phyloP scores from a whole-genome alignment of 331 rosid species.

The Quercus lobata region DNA sequence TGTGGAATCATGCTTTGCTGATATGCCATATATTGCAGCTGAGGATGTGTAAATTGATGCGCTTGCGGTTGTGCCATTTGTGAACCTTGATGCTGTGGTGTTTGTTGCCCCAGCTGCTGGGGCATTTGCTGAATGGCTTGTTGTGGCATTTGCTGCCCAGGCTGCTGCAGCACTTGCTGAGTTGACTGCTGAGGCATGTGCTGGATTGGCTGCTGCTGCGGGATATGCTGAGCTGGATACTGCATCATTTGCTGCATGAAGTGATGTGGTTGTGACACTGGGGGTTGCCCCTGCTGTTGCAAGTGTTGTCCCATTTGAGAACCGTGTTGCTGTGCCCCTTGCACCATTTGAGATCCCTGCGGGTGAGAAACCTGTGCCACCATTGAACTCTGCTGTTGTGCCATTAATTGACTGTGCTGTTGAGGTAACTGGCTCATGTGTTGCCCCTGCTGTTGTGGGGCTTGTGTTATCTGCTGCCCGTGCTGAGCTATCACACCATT shows the following conservation, averaged over 20 bases:
- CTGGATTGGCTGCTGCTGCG: slow-evolving; percentile 33
- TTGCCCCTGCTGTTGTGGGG: slow-evolving; percentile 49
- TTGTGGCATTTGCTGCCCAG: slow-evolving; percentile 56
- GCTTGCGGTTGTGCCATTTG: slow-evolving; percentile 52
- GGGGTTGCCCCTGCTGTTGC: slow-evolving; percentile 39
- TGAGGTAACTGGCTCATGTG: slow-evolving; percentile 45
- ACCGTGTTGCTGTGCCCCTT: slow-evolving; percentile 34
- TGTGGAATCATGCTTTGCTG: slow-evolving; percentile 50
- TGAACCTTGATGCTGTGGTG: slow-evolving; percentile 47
- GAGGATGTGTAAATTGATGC: slow-evolving; percentile 58
- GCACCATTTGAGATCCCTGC: slow-evolving; percentile 47
- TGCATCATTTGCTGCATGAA: slow-evolving; percentile 30
- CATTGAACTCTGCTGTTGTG: slow-evolving; percentile 47
- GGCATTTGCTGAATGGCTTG: slow-evolving; percentile 40
- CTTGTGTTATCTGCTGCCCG: slow-evolving; percentile 53
- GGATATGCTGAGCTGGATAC: slow-evolving; percentile 43
- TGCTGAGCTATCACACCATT: slow-evolving; percentile 43
- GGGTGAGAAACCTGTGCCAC: slow-evolving; percentile 40
- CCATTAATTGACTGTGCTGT: slow-evolving; percentile 55
- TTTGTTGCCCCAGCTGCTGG: slow-evolving; percentile 57
- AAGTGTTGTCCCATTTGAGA: slow-evolving; percentile 19
- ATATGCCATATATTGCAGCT: slow-evolving; percentile 67
- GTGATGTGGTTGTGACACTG: slow-evolving; percentile 2
- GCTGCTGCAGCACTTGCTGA: slow-evolving; percentile 36
- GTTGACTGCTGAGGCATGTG: slow-evolving; percentile 27